Conservation (phyloP, 257 asterid genomes). For the Vinca minor region DNA sequence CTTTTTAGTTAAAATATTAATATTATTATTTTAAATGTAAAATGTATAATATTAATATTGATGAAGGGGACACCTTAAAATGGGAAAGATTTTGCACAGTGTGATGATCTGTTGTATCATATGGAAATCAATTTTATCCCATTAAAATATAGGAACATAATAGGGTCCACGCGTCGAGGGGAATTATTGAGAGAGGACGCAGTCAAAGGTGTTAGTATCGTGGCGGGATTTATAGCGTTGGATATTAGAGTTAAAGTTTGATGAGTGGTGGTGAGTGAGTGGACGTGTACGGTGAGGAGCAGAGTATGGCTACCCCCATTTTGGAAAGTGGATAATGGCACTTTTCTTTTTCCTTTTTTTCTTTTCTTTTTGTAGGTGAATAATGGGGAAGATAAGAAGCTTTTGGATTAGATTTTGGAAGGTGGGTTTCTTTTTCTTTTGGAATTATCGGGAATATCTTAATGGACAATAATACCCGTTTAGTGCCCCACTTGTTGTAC, state of each 20-base stretch:
- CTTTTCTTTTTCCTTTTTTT: too few species aligned
- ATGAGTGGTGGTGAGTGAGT: not conserved
- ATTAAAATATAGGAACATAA: not conserved
- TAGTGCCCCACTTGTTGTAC: not conserved
- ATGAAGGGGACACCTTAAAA: not conserved
- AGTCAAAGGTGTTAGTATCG: not conserved
- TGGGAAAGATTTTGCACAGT: not conserved
- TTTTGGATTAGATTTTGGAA: slow-evolving; percentile 3
- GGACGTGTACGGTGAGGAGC: not conserved
- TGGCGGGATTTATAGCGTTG: not conserved
- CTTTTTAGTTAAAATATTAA: too few species aligned
- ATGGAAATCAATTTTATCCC: slow-evolving; percentile 1
- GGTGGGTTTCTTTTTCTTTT: not conserved
- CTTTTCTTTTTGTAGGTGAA: too few species aligned
- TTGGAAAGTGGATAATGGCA: slow-evolving; percentile 3
- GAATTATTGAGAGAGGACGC: not conserved
- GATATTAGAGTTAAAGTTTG: not conserved
- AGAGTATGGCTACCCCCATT: not conserved
- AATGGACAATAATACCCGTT: not conserved
- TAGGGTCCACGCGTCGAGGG: not conserved
- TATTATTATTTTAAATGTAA: too few species aligned
- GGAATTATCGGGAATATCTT: not conserved
- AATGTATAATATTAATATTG: too few species aligned
- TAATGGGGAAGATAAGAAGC: not conserved
- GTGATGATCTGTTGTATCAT: not conserved